A percentile compares a stretch with the other conserved stretches of the same genome.
Conservation (phyloP, 1,139 yeast genomes). For the Magnusiomyces magnusii region DNA sequence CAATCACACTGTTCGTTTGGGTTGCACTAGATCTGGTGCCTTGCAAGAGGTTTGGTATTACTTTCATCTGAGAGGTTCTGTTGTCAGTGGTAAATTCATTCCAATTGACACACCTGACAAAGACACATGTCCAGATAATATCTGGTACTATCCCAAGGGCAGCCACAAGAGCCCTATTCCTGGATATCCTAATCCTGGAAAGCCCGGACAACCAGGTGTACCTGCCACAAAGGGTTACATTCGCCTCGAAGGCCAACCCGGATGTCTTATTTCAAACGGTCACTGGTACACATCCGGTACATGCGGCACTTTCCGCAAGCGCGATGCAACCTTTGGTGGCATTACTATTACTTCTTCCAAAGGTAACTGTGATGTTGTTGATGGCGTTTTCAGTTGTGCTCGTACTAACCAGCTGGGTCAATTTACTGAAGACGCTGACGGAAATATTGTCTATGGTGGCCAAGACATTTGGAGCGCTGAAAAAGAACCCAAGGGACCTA, state of each 20-base stretch:
- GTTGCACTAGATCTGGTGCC: conserved; percentile 61
- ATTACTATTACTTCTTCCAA: conserved; percentile 55
- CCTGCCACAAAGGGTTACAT: conserved; percentile 39
- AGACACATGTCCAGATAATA: conserved; percentile 59
- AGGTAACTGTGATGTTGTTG: conserved; percentile 61
- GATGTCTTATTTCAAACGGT: conserved; percentile 81
- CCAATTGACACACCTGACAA: conserved; percentile 53
- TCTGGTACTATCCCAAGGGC: conserved; percentile 65
- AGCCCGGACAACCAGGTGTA: conserved; percentile 21
- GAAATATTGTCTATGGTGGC: conserved; percentile 54
- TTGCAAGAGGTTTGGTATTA: conserved; percentile 88
- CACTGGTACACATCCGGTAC: conserved; percentile 78
- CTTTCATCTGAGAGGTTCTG: conserved; percentile 70
- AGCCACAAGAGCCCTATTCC: conserved; percentile 23
- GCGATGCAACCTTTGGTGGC: conserved; percentile 59
- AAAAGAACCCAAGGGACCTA: conserved; percentile 41
- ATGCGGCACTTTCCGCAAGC: conserved; percentile 64
- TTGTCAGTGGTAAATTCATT: conserved; percentile 54
- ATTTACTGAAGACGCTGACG: conserved; percentile 27
- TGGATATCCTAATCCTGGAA: conserved; percentile 30
- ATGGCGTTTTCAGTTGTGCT: conserved; percentile 35
- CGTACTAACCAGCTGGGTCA: conserved; percentile 25
- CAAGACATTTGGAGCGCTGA: conserved; percentile 56
- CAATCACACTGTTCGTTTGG: conserved; percentile 41
- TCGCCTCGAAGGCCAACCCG: conserved; percentile 48